These are phyloP conservation scores for Aspergillus persii DNA, from an alignment of 2,329 filamentous ascomycete species.

Conservation along the genomic window DNA sequence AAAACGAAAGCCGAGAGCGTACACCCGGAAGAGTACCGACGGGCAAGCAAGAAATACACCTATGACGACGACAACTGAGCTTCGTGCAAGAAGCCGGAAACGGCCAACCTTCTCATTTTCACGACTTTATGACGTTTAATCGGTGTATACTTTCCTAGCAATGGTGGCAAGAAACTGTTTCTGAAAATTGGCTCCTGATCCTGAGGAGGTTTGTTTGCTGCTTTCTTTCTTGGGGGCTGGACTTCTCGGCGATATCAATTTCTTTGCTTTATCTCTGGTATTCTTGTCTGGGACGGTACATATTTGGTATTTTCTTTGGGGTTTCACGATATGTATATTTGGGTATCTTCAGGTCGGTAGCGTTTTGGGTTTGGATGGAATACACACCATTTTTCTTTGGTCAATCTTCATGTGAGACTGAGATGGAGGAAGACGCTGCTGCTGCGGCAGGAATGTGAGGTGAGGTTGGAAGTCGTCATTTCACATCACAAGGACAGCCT, in stretches of 20 bases:
- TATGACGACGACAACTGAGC: slow-evolving; percentile 33
- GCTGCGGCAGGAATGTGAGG: not conserved
- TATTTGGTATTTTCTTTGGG: slow-evolving; percentile 5
- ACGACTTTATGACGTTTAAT: slow-evolving; percentile 2
- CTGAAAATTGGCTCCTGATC: slow-evolving; percentile 1
- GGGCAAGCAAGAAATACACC: slow-evolving; percentile 42
- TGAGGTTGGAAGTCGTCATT: not conserved
- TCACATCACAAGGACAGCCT: slow-evolving; percentile 6
- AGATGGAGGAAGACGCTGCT: not conserved
- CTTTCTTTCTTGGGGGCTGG: slow-evolving; percentile 10
- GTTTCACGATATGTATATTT: slow-evolving; percentile 4
- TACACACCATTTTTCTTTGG: slow-evolving; percentile 5
- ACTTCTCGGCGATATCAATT: not conserved
- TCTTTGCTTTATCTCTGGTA: not conserved
- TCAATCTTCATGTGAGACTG: not conserved
- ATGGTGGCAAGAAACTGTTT: slow-evolving; percentile 6
- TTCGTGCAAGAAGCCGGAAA: not conserved
- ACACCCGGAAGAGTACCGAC: slow-evolving; percentile 45
- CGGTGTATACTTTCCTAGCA: slow-evolving; percentile 14
- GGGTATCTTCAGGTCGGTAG: slow-evolving; percentile 4
- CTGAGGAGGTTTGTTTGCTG: slow-evolving; percentile 13
- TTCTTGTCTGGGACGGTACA: slow-evolving; percentile 9
- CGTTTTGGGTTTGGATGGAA: slow-evolving; percentile 6
- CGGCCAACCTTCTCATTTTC: slow-evolving; percentile 13
- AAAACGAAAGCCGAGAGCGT: slow-evolving; percentile 44